phyloP scores from a whole-genome alignment of 768 basidiomycete species.

The Suillus lakei region DNA sequence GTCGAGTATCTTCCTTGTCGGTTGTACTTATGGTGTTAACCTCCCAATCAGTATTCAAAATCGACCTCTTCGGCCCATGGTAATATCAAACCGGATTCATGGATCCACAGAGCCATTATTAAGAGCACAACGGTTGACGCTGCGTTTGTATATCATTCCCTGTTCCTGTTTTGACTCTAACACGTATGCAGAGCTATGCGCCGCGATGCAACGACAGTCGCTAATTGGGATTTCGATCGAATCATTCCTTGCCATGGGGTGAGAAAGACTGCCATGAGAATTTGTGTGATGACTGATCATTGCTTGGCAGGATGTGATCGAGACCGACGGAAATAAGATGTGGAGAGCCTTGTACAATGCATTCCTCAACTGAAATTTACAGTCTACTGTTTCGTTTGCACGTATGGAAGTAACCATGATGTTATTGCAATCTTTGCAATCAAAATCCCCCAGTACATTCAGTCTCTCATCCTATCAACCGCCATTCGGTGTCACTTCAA shows the following conservation, averaged over 20 bases:
- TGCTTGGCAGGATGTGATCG: constrained; percentile 58
- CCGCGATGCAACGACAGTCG: constrained; percentile 65
- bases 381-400: background rate
- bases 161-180: constrained; percentile 1
- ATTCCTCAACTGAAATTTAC: constrained; percentile 23
- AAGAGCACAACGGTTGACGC: constrained; percentile 23
- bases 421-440: background rate
- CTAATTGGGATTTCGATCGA: constrained; percentile 73
- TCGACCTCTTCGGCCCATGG: constrained; percentile 32
- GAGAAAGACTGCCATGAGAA: constrained; percentile 17
- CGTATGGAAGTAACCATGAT: constrained; percentile 1
- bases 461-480: background rate
- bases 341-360: constrained; percentile 50
- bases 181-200: constrained; percentile 52
- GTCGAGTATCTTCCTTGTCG: constrained; percentile 34
- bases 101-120: constrained; percentile 33
- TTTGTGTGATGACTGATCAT: constrained; percentile 9
- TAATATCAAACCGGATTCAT: constrained; percentile 34
- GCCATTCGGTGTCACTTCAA: background rate
- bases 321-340: constrained; percentile 59
- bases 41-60: constrained; percentile 41
- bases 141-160: constrained; percentile 28
- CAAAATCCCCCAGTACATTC: background rate
- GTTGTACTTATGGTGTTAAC: background rate
- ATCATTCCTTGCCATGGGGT: constrained; percentile 78